Conservation (phyloP, 2,329 filamentous ascomycete species). For the Colletotrichum neosansevieriae region DNA sequence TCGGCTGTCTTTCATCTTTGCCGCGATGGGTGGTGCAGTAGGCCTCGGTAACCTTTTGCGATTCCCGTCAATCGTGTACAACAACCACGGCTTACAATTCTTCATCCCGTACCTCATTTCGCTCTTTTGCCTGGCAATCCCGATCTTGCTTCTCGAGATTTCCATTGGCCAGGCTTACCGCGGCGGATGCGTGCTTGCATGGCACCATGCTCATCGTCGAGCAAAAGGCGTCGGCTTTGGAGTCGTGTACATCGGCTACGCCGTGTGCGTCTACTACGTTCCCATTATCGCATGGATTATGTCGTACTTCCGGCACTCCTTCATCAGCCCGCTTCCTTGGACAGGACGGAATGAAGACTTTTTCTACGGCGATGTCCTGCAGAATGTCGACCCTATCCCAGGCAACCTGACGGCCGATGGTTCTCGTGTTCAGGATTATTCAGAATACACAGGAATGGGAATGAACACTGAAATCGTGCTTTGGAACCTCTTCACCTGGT, state of each 20-base stretch:
- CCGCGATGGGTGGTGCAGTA: slow-evolving; percentile 64
- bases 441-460: slow-evolving; percentile 55
- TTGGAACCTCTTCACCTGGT: slow-evolving; percentile 68
- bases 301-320: slow-evolving; percentile 66
- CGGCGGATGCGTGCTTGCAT: slow-evolving; percentile 63
- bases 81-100: slow-evolving; percentile 68
- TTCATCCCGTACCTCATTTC: slow-evolving; percentile 67
- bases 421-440: slow-evolving; percentile 53
- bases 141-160: slow-evolving; percentile 65
- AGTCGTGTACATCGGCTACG: slow-evolving; percentile 61
- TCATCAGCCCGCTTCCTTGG: slow-evolving; percentile 66
- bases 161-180: slow-evolving; percentile 76
- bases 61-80: slow-evolving; percentile 67
- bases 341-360: slow-evolving; percentile 58
- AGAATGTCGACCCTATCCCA: slow-evolving; percentile 44
- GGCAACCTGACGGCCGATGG: slow-evolving; percentile 49
- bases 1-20: slow-evolving; percentile 59
- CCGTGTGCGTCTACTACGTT: slow-evolving; percentile 66
- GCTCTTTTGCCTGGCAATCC: slow-evolving; percentile 64
- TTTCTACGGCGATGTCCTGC: slow-evolving; percentile 19
- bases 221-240: slow-evolving; percentile 64
- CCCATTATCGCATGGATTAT: slow-evolving; percentile 68
- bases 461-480: slow-evolving; percentile 65
- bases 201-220: slow-evolving; percentile 60
- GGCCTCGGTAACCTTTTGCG: slow-evolving; percentile 67